A percentile compares a stretch with the other conserved stretches of the same genome.
Conservation (phyloP, 2,329 filamentous ascomycete genomes). For the Boeremia lycopersici region DNA sequence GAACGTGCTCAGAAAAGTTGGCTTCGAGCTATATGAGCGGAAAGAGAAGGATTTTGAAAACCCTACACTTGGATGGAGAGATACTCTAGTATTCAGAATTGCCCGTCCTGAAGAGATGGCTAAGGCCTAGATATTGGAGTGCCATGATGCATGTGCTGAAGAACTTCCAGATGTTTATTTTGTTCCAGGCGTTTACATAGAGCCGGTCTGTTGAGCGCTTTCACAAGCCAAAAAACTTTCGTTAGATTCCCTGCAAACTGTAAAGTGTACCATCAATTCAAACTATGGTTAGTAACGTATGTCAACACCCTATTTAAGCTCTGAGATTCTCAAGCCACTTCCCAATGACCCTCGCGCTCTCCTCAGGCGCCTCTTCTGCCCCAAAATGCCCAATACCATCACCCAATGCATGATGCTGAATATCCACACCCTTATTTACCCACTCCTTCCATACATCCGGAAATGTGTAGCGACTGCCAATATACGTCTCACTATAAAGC, state of each 20-base stretch:
- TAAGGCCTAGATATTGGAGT: not conserved
- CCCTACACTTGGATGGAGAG: conserved; percentile 41
- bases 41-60: conserved; percentile 51
- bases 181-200: no score
- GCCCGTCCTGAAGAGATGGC: not conserved
- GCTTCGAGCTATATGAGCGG: conserved; percentile 57
- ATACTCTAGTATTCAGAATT: conserved; percentile 47
- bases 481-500: conserved; percentile 57
- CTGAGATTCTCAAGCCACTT: conserved; percentile 32
- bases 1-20: conserved; percentile 62
- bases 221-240: no score
- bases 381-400: conserved; percentile 63
- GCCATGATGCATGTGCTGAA: no score
- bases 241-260: no score
- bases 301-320: not conserved
- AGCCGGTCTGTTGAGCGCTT: no score
- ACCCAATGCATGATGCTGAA: conserved; percentile 55
- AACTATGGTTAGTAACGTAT: not conserved
- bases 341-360: conserved; percentile 51
- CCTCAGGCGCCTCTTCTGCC: conserved; percentile 59
- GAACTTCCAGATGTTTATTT: no score
- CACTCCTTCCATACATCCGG: conserved; percentile 57
- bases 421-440: conserved; percentile 53
- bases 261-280: not conserved
- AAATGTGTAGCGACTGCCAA: conserved; percentile 59